These are phyloP conservation scores for Tetrahymena thermophila DNA, from an alignment of 73 alveolate genomes.

Conservation along the genomic window DNA sequence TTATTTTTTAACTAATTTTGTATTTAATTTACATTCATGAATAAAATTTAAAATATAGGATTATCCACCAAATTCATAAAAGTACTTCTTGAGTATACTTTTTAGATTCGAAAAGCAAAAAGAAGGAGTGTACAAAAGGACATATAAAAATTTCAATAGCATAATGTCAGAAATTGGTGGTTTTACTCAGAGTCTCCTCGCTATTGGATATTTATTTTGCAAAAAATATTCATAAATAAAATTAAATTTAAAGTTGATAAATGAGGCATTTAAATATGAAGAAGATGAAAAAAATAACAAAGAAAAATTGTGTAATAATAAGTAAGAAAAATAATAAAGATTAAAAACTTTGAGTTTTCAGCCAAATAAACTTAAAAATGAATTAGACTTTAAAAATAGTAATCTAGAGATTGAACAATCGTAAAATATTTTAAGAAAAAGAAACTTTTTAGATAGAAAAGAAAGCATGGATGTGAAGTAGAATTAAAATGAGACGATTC, in stretches of 20 bases:
- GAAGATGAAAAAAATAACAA: background rate
- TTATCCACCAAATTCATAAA: background rate
- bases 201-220: background rate
- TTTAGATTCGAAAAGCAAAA: background rate
- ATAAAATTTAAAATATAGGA: background rate
- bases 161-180: background rate
- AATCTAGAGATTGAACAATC: background rate
- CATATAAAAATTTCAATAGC: background rate
- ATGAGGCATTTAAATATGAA: background rate
- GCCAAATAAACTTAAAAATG: too few species aligned
- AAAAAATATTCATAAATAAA: background rate
- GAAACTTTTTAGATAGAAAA: background rate
- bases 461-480: background rate
- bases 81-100: background rate
- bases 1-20: background rate
- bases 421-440: background rate
- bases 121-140: background rate
- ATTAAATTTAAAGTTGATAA: background rate
- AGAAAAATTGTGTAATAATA: background rate
- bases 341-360: too few species aligned
- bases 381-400: too few species aligned
- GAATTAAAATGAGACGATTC: background rate
- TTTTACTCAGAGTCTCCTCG: background rate
- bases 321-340: background rate
- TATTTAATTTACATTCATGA: background rate